A percentile compares a stretch with the other conserved stretches of the same genome.
phyloP scores from a whole-genome alignment of 2,329 filamentous ascomycete species.

The Aspergillus alliaceus region DNA sequence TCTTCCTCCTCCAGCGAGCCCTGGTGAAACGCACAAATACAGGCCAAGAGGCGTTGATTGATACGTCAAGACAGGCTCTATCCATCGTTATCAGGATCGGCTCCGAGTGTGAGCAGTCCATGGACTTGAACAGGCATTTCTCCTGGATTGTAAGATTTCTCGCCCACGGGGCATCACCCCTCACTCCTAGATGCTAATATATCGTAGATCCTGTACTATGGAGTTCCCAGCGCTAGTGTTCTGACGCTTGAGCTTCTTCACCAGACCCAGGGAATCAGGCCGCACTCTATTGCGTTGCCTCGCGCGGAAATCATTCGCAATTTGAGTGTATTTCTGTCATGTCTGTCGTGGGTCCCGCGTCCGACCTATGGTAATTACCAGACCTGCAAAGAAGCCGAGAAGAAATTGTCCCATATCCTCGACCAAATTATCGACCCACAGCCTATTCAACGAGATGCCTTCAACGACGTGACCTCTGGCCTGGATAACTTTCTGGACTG shows the following conservation, averaged over 20 bases:
- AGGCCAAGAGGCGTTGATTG: slow-evolving; percentile 32
- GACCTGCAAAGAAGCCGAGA: slow-evolving; percentile 36
- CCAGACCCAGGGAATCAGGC: slow-evolving; percentile 29
- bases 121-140: slow-evolving; percentile 34
- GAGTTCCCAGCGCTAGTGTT: slow-evolving; percentile 33
- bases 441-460: slow-evolving; percentile 27
- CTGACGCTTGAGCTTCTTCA: slow-evolving; percentile 35
- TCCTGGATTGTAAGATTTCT: slow-evolving; percentile 34
- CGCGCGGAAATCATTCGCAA: slow-evolving; percentile 36
- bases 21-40: slow-evolving; percentile 33
- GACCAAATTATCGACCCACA: slow-evolving; percentile 37
- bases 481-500: slow-evolving; percentile 34
- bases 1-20: slow-evolving; percentile 35
- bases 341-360: slow-evolving; percentile 33
- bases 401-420: slow-evolving; percentile 36
- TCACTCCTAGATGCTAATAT: slow-evolving; percentile 3
- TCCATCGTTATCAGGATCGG: slow-evolving; percentile 31
- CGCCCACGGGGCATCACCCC: neutral
- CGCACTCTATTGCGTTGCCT: slow-evolving; percentile 25
- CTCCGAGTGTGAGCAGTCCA: slow-evolving; percentile 24
- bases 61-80: slow-evolving; percentile 32
- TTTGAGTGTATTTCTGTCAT: slow-evolving; percentile 34
- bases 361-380: slow-evolving; percentile 37
- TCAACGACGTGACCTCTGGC: slow-evolving; percentile 31
- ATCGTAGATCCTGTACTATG: slow-evolving; percentile 32